Evolutionary conservation across 2,329 filamentous ascomycete genomes (phyloP).

Genomic region (Colletotrichum acutatum): DNA sequence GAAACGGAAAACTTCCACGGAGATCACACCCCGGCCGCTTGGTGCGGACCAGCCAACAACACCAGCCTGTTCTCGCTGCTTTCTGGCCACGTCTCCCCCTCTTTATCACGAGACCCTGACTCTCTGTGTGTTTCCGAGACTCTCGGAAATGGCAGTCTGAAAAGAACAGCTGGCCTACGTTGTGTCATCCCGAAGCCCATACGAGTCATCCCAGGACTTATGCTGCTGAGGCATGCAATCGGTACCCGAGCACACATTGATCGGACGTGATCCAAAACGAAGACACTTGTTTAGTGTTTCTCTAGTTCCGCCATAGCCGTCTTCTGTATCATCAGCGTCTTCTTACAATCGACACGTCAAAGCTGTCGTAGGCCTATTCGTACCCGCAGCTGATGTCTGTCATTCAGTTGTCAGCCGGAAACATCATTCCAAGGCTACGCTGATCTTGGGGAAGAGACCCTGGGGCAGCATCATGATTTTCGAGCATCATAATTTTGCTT

Average conservation of each 20-base stretch:
- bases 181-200: conserved; percentile 24
- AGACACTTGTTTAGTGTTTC: conserved; percentile 27
- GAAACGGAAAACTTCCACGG: conserved; percentile 24
- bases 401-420: neutral
- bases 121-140: conserved; percentile 2
- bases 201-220: conserved; percentile 20
- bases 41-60: neutral
- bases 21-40: neutral
- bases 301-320: conserved; percentile 4
- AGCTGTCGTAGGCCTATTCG: neutral
- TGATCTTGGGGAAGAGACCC: neutral
- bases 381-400: neutral
- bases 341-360: neutral
- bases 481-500: neutral
- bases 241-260: conserved; percentile 2
- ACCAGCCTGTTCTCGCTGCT: neutral
- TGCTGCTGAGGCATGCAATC: neutral
- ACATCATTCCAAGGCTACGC: neutral
- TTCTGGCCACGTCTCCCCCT: neutral
- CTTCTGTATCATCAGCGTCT: conserved; percentile 11
- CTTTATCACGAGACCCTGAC: neutral
- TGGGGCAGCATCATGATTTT: neutral
- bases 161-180: conserved; percentile 30
- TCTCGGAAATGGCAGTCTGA: neutral
- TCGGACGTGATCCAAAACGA: conserved; percentile 26